phyloP scores from a whole-genome alignment of 805 yeast genomes.

The Schwanniomyces polymorphus region DNA sequence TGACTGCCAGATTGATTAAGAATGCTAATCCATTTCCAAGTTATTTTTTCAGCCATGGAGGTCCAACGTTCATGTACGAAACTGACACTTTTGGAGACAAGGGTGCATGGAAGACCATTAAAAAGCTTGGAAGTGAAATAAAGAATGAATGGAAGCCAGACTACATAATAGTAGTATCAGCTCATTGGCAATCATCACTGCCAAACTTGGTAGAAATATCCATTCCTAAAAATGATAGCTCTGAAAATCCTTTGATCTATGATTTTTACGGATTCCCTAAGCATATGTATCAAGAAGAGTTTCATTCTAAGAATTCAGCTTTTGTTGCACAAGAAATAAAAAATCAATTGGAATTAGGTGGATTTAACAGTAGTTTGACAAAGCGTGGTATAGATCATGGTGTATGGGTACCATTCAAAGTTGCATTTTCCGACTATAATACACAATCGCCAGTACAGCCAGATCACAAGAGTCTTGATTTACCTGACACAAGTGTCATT shows the following conservation, averaged over 20 bases:
- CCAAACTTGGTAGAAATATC: constrained; percentile 48
- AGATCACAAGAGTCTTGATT: constrained; percentile 33
- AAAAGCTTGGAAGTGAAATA: constrained; percentile 52
- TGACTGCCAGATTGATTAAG: constrained; percentile 5
- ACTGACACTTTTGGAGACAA: constrained; percentile 51
- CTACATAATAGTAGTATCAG: constrained; percentile 65
- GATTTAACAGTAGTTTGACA: constrained; percentile 44
- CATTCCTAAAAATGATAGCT: constrained; percentile 29
- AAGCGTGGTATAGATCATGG: constrained; percentile 83
- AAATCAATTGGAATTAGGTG: constrained; percentile 37
- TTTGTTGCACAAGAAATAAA: constrained; percentile 46
- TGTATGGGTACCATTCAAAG: constrained; percentile 76
- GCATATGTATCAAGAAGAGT: constrained; percentile 61
- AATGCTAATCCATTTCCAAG: constrained; percentile 48
- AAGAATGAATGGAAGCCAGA: constrained; percentile 56
- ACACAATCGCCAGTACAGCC: constrained; percentile 17
- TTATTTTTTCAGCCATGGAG: constrained; percentile 79
- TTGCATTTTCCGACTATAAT: constrained; percentile 53
- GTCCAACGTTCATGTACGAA: constrained; percentile 71
- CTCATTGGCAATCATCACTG: constrained; percentile 68
- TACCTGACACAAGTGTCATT: constrained; percentile 46
- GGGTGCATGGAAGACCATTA: constrained; percentile 60
- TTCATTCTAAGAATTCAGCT: constrained; percentile 49
- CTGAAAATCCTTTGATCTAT: constrained; percentile 60
- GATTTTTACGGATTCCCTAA: constrained; percentile 76